These are phyloP conservation scores for Penicillium tannophilum DNA, from an alignment of 495 filamentous ascomycete genomes.

Conservation along the genomic window DNA sequence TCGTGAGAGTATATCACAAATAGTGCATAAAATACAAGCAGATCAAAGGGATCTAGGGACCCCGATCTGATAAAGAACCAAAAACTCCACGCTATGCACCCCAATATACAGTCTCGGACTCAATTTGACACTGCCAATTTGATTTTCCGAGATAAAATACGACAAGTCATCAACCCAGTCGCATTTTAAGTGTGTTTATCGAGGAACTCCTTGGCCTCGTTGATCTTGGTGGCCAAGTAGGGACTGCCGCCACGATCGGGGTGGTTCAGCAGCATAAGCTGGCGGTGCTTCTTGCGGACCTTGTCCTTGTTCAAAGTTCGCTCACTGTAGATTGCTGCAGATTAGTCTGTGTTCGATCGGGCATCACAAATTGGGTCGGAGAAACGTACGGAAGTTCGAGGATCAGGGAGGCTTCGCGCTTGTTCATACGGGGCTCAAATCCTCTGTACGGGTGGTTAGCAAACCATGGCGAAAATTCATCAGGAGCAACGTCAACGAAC, in stretches of 20 bases:
- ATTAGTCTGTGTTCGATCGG: slow-evolving; percentile 18
- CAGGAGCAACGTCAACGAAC: slow-evolving; percentile 26
- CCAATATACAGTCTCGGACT: slow-evolving; percentile 26
- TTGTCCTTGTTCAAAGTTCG: slow-evolving; percentile 84
- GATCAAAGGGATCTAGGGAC: slow-evolving; percentile 8
- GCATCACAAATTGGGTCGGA: neutral
- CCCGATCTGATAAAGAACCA: slow-evolving; percentile 34
- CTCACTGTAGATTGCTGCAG: slow-evolving; percentile 58
- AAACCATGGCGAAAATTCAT: neutral
- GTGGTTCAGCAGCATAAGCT: slow-evolving; percentile 97
- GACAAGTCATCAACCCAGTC: neutral
- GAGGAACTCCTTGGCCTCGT: slow-evolving; percentile 95
- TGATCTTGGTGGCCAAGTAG: slow-evolving; percentile 95
- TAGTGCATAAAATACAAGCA: slow-evolving; percentile 31
- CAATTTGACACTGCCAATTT: neutral
- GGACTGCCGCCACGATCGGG: slow-evolving; percentile 96
- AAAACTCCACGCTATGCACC: slow-evolving; percentile 50
- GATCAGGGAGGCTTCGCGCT: slow-evolving; percentile 87
- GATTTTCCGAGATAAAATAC: slow-evolving; percentile 2
- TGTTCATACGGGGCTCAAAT: slow-evolving; percentile 92
- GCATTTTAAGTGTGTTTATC: slow-evolving; percentile 63
- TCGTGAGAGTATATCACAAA: slow-evolving; percentile 42
- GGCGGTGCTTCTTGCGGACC: slow-evolving; percentile 92
- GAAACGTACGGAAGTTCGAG: slow-evolving; percentile 78
- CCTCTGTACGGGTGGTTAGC: slow-evolving; percentile 49